Evolutionary conservation across 257 asterid species (phyloP), one percentile per base, ranked within the genome.

Genomic region (Handroanthus guayacan): DNA sequence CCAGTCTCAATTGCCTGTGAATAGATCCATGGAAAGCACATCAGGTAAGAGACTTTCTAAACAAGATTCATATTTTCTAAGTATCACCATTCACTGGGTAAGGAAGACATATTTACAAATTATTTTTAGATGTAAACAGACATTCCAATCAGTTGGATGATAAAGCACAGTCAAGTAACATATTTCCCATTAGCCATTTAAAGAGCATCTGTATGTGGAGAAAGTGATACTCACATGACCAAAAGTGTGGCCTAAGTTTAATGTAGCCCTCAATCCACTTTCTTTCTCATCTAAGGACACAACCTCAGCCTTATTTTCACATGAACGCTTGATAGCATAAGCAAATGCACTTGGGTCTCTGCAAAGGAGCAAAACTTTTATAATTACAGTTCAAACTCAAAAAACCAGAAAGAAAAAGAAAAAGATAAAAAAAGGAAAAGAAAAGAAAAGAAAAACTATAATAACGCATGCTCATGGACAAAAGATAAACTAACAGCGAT

Each of bases 181-280:
- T 34, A 50, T 41, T 58, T 47, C 11, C 37, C n/a, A 43, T 48
- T 39, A 54, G 52, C 56, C 20, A 65, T 51, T 41, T 67, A 70
- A 79, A 51, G 64, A 70, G 50, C 36, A 50, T 54, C 50, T 13
- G 9, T 47, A 48, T 48, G 64, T 50, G 12, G 47, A 62, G 67
- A 71, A 83, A 79, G 13, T 57, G 75, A 54, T 36, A 79, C 97
- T 87, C 85, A 92, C 99, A 78, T 95, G 99, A 72, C 97, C 99
- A 74, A 95, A 95, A 51, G 98, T 95, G 88, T 95, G 99, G 72
- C 99, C 99, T 93, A 95, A 83, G 89, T 95, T 93, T 83, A 95
- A 78, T 39, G 99, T 93, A 62, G 98, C 98, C 85, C 99, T 89
- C 85, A 95, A 9, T 58, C 98, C 98, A 75, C 97, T 82, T 86